Conservation (phyloP, 2,329 filamentous ascomycete species). For the Cladosporium colombiae region DNA sequence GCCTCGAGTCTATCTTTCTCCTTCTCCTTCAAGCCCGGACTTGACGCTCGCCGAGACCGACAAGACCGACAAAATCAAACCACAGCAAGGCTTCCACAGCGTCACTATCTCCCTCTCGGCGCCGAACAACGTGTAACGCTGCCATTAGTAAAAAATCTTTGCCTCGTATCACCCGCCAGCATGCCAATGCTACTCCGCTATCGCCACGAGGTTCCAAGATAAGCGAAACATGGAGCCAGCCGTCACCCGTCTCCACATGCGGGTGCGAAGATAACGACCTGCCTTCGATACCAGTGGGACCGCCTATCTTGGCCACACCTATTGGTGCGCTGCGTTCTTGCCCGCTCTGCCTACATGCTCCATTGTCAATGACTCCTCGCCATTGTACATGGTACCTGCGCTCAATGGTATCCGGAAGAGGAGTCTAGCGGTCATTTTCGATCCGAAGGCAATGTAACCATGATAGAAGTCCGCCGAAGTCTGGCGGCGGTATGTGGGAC, state of each 20-base stretch:
- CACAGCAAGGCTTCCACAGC: not conserved
- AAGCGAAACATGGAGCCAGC: conserved; percentile 4
- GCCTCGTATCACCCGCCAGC: not conserved
- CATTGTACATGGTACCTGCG: conserved; percentile 10
- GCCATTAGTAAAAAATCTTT: conserved; percentile 9
- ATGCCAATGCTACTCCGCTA: not conserved
- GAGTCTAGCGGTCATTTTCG: not conserved
- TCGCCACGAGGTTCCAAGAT: conserved; percentile 6
- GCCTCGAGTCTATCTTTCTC: not conserved
- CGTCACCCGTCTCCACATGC: conserved; percentile 11
- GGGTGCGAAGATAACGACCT: conserved; percentile 9
- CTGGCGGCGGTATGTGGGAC: not conserved
- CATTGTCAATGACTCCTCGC: not conserved
- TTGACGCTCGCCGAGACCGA: not conserved
- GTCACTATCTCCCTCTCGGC: not conserved
- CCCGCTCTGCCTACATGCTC: not conserved
- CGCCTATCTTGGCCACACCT: not conserved
- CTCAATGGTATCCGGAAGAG: not conserved
- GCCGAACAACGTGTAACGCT: not conserved
- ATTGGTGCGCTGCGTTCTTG: conserved; percentile 11
- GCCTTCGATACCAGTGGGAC: not conserved
- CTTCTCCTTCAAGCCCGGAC: not conserved
- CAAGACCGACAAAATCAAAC: not conserved
- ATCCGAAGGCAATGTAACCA: conserved; percentile 10
- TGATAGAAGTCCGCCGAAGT: not conserved